Conservation (phyloP, 129 eudicot genomes). For the Dittrichia graveolens region DNA sequence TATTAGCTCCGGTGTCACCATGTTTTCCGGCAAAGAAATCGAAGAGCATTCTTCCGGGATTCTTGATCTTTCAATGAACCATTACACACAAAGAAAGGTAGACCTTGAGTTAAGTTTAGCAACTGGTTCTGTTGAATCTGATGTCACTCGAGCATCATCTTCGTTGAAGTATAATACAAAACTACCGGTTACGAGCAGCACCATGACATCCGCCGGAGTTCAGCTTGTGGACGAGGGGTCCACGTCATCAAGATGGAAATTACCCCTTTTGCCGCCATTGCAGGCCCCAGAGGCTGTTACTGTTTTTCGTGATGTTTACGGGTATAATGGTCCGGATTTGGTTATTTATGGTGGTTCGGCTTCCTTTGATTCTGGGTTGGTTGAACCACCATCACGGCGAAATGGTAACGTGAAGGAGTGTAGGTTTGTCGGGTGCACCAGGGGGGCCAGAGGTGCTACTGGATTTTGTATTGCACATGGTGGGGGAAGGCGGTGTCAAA, state of each 20-base stretch:
- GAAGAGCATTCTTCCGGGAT: constrained; percentile 49
- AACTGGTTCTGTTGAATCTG: constrained; percentile 64
- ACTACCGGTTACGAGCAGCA: constrained; percentile 14
- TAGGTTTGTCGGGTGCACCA: constrained; percentile 59
- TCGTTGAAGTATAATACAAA: constrained; percentile 23
- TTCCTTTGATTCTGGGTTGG: constrained; percentile 24
- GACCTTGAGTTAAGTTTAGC: constrained; percentile 82
- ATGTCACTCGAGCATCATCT: constrained; percentile 45
- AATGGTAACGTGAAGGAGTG: constrained; percentile 54
- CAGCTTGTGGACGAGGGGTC: constrained; percentile 77
- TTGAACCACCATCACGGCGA: constrained; percentile 32
- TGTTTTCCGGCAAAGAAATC: constrained; percentile 48
- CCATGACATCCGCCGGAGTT: constrained; percentile 28
- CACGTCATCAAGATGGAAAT: constrained; percentile 68
- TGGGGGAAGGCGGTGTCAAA: constrained; percentile 82
- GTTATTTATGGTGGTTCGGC: constrained; percentile 31
- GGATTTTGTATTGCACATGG: constrained; percentile 92
- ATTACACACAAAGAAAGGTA: constrained; percentile 34
- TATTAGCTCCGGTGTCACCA: constrained; percentile 42
- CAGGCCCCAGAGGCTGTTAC: constrained; percentile 20
- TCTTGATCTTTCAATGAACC: constrained; percentile 48
- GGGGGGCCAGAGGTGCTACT: constrained; percentile 91
- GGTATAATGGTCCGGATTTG: constrained; percentile 16
- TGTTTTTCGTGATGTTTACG: constrained; percentile 9
- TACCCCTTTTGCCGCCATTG: constrained; percentile 47